These are phyloP conservation scores for Flaveria bidentis DNA, from an alignment of 129 eudicot species.

Conservation along the genomic window DNA sequence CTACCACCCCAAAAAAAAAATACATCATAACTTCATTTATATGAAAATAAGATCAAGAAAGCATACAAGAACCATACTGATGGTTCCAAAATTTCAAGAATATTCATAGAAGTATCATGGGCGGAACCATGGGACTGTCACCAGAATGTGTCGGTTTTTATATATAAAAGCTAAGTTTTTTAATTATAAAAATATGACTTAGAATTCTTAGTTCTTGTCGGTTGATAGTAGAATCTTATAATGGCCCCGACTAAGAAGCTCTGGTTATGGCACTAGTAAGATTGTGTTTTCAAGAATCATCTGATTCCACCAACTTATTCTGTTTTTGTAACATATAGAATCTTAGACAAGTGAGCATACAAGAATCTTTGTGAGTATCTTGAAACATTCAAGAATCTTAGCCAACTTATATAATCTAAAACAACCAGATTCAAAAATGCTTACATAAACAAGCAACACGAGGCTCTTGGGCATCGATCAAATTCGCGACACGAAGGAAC, in stretches of 20 bases:
- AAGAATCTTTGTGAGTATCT: slow-evolving; percentile 2
- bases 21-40: slow-evolving; percentile 8
- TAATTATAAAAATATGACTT: too few relatives aligned
- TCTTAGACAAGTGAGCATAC: slow-evolving; percentile 17
- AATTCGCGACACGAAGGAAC: slow-evolving; percentile 91
- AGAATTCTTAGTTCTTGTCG: too few relatives aligned
- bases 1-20: slow-evolving; percentile 1
- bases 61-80: background rate
- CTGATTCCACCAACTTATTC: background rate
- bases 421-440: slow-evolving; percentile 16
- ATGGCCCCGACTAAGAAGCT: too few relatives aligned
- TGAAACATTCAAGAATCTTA: background rate
- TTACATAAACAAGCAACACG: slow-evolving; percentile 93
- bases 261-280: too few relatives aligned
- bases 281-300: slow-evolving; percentile 18
- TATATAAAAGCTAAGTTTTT: too few relatives aligned
- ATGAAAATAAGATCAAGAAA: background rate
- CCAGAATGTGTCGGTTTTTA: too few relatives aligned
- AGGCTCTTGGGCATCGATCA: slow-evolving; percentile 75
- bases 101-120: background rate
- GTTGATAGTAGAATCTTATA: too few relatives aligned
- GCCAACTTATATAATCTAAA: slow-evolving; percentile 8
- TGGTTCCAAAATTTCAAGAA: background rate
- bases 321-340: background rate
- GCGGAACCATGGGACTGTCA: too few relatives aligned